Evolutionary conservation across 371 early-diverging fungal species (phyloP), one percentile per base, ranked within the genome.

Genomic region (Mortierella sp.): DNA sequence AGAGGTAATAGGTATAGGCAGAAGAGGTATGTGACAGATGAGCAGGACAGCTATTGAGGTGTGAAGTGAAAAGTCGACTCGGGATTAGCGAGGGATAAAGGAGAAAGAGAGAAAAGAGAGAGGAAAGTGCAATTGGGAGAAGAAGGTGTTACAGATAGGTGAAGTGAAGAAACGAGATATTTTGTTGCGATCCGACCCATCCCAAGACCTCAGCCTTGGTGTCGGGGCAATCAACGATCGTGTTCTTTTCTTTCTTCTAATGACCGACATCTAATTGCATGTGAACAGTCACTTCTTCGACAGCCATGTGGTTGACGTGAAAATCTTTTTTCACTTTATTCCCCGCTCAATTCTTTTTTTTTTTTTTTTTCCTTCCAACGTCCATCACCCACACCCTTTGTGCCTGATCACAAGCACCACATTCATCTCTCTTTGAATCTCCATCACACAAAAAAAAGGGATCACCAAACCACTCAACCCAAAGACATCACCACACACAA

Each of bases 371-470:
- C 19, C 31, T 29, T 26, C n/a, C n/a, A n/a, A n/a, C n/a, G n/a
- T n/a, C n/a, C n/a, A n/a, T 26, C 9, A 29, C 53, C 22, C 34
- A 19, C 61, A 58, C 61, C 61, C n/a, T n/a, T 48, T 48, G 48
- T 48, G 19, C 61, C 61, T 58, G 61, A 58, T 58, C 61, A n/a
- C n/a, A n/a, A 58, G 37, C 61, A 31, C 16, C 34, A 34, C 45
- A 22, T 24, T 53, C 55, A 55, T 6, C 61, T 14, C 48, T 19
- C 45, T 48, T 48, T 48, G n/a, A 0, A 9, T 48, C n/a, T n/a
- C n/a, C 47, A 47, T 47, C 47, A 19, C 48, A 48, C 48, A 9
- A 22, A 48, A 7, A 11, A 45, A 45, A 31, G 55, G 4, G 29
- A 55, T 55, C 55, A 31, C 11, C 26, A 55, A 11, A 14, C 29